phyloP scores from a whole-genome alignment of 345 rosid species.

The Euphorbia lathyris region DNA sequence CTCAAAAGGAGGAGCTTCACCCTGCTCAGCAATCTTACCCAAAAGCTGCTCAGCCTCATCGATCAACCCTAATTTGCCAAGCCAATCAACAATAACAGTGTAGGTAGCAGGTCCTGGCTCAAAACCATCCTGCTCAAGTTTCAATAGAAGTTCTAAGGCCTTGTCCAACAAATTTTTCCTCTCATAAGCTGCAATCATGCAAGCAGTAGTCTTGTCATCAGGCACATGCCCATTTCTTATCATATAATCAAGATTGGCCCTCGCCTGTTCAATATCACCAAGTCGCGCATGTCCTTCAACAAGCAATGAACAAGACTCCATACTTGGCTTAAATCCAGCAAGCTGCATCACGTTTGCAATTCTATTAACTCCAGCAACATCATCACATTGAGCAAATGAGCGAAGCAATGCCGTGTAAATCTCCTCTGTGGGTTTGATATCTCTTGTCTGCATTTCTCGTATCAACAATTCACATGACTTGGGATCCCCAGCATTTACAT shows the following conservation, averaged over 20 bases:
- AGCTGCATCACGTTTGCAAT: conserved; percentile 44
- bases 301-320: conserved; percentile 55
- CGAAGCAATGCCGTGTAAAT: conserved; percentile 66
- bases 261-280: conserved; percentile 57
- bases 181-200: conserved; percentile 61
- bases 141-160: conserved; percentile 63
- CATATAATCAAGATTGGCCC: conserved; percentile 54
- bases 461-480: conserved; percentile 41
- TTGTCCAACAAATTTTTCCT: conserved; percentile 60
- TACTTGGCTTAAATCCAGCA: conserved; percentile 40
- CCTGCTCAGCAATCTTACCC: conserved; percentile 65
- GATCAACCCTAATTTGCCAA: conserved; percentile 57
- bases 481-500: conserved; percentile 57
- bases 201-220: conserved; percentile 56
- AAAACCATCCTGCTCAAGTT: conserved; percentile 74
- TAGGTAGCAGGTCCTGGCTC: conserved; percentile 73
- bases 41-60: conserved; percentile 83
- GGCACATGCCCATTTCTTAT: conserved; percentile 54
- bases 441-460: conserved; percentile 54
- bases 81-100: conserved; percentile 74
- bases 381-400: conserved; percentile 52
- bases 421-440: conserved; percentile 47
- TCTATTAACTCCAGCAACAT: conserved; percentile 42
- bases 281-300: conserved; percentile 53
- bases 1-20: conserved; percentile 67